Conservation (phyloP, 441 rosid genomes). For the Erysimum cheiri region DNA sequence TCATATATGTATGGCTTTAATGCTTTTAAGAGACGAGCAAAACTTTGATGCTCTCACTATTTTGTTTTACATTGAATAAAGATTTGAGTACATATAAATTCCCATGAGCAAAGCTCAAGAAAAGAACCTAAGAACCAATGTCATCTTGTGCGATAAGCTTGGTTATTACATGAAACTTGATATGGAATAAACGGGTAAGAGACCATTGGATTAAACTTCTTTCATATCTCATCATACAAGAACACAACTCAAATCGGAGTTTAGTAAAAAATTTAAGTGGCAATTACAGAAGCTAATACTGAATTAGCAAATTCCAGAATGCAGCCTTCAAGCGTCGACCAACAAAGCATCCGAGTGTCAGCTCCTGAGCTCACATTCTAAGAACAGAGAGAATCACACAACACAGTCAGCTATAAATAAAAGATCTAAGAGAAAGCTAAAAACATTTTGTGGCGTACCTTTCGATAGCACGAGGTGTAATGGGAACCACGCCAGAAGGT, state of each 20-base stretch:
- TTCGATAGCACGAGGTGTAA: constrained; percentile 50
- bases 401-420: neutral
- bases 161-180: constrained; percentile 2
- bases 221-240: constrained; percentile 28
- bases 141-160: neutral
- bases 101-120: neutral
- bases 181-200: neutral
- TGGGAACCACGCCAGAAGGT: constrained; percentile 70
- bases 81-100: constrained; percentile 9
- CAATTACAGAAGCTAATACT: constrained; percentile 20
- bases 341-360: constrained; percentile 17
- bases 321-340: constrained; percentile 13
- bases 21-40: constrained; percentile 8
- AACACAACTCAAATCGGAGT: constrained; percentile 10
- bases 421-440: constrained; percentile 8
- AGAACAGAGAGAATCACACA: constrained; percentile 26
- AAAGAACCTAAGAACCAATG: neutral
- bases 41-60: constrained; percentile 5
- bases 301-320: constrained; percentile 2
- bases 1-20: constrained; percentile 31
- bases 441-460: constrained; percentile 26
- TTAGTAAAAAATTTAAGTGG: neutral
- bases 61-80: constrained; percentile 34
- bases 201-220: constrained; percentile 5
- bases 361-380: constrained; percentile 41